phyloP scores from a whole-genome alignment of 352 stramenopile genomes.

The Pythium coloratum region DNA sequence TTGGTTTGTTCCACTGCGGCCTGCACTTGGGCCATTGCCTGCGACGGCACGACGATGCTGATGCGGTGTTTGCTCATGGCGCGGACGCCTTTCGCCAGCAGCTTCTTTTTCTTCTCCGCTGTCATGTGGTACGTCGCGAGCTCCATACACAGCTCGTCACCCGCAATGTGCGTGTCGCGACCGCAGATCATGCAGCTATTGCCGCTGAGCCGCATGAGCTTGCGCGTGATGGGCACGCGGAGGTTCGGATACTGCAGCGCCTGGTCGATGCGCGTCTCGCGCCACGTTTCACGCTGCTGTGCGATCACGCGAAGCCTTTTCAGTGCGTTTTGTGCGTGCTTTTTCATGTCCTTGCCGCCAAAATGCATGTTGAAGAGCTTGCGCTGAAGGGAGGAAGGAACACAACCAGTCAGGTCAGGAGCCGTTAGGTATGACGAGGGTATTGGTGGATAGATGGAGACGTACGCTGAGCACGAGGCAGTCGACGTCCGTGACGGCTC shows the following conservation, averaged over 20 bases:
- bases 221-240: constrained; percentile 73
- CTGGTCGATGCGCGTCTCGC: constrained; percentile 73
- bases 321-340: constrained; percentile 48
- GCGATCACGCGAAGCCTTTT: constrained; percentile 50
- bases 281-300: constrained; percentile 62
- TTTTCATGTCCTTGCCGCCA: constrained; percentile 60
- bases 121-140: constrained; percentile 66
- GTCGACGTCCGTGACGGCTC: constrained; percentile 64
- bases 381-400: constrained; percentile 31
- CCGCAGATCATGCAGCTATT: constrained; percentile 81
- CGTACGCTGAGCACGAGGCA: constrained; percentile 75
- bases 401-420: not conserved
- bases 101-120: constrained; percentile 61
- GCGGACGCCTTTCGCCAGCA: constrained; percentile 35
- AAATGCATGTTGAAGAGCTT: constrained; percentile 82
- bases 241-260: constrained; percentile 66
- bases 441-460: not conserved
- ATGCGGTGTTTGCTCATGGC: constrained; percentile 54
- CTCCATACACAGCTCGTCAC: constrained; percentile 82
- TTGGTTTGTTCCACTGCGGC: constrained; percentile 8
- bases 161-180: constrained; percentile 63
- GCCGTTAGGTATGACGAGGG: not conserved
- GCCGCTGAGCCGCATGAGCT: constrained; percentile 81
- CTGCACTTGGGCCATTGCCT: constrained; percentile 8
- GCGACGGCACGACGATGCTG: constrained; percentile 30